phyloP scores from a whole-genome alignment of 2,329 filamentous ascomycete species.

The Plectosphaerella plurivora region DNA sequence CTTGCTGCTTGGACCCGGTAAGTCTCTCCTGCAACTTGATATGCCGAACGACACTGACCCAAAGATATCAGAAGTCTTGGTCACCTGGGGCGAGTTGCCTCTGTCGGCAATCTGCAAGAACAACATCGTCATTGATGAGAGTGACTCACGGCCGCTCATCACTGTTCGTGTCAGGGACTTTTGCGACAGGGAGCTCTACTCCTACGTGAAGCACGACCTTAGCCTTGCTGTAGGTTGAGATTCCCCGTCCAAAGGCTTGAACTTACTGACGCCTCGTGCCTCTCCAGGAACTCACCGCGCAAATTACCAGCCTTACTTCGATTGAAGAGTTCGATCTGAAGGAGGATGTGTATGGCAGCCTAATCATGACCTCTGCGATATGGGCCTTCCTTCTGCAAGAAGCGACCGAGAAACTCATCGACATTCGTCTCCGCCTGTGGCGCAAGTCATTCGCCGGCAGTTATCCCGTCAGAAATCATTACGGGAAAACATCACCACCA shows the following conservation, averaged over 20 bases:
- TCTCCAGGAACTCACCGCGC: neutral
- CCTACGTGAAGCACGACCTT: neutral
- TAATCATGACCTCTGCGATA: neutral
- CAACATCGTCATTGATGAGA: slow-evolving; percentile 1
- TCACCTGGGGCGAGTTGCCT: slow-evolving; percentile 2
- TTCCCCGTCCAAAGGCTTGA: neutral
- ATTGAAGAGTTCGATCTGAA: neutral
- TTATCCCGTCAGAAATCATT: too few species aligned
- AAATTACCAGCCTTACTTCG: neutral
- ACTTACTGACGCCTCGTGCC: neutral
- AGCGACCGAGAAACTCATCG: neutral
- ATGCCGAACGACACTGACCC: neutral
- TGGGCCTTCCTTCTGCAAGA: neutral
- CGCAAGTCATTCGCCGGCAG: neutral
- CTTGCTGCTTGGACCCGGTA: slow-evolving; percentile 1
- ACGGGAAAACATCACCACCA: too few species aligned
- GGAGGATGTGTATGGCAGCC: neutral
- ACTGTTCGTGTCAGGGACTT: neutral
- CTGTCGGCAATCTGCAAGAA: slow-evolving; percentile 1
- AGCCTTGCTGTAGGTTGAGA: slow-evolving; percentile 1
- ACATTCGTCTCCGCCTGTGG: neutral
- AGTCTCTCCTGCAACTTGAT: neutral
- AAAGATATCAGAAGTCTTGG: neutral
- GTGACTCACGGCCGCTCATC: neutral
- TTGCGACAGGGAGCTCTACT: neutral